Percentiles rank a stretch among this genome's conserved stretches.
These are phyloP conservation scores for Penicillium sp. DNA, from an alignment of 2,329 filamentous ascomycete genomes.

Conservation along the genomic window DNA sequence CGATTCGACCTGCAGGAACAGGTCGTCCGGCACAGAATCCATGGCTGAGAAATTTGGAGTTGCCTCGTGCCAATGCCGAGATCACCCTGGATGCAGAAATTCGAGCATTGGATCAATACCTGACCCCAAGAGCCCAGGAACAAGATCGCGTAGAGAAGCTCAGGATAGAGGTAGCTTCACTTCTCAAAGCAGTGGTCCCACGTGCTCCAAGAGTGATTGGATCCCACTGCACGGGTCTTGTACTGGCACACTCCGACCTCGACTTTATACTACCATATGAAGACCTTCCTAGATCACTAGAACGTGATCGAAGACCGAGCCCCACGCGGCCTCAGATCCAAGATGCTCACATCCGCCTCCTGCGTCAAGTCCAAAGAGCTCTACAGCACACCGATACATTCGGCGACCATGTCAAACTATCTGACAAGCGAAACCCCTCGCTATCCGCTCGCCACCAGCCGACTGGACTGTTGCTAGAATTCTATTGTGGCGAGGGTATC, in stretches of 20 bases:
- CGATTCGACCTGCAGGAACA: conserved; percentile 17
- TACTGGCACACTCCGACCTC: conserved; percentile 55
- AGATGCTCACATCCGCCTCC: conserved; percentile 23
- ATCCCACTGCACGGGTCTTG: conserved; percentile 54
- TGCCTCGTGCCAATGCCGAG: conserved; percentile 26
- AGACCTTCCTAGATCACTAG: conserved; percentile 24
- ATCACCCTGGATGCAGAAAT: conserved; percentile 49
- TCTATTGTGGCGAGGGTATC: conserved; percentile 49
- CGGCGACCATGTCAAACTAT: conserved; percentile 17
- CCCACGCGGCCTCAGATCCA: conserved; percentile 34
- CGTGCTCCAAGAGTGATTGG: conserved; percentile 50
- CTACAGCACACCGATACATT: conserved; percentile 28
- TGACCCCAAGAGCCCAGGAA: conserved; percentile 48
- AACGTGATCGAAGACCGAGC: conserved; percentile 34
- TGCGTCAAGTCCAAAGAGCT: conserved; percentile 24
- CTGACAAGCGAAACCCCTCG: conserved; percentile 32
- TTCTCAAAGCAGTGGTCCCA: conserved; percentile 30
- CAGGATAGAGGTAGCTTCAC: conserved; percentile 28
- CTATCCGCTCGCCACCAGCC: conserved; percentile 43
- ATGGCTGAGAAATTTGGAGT: conserved; percentile 32
- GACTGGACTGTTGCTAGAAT: conserved; percentile 54
- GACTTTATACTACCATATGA: conserved; percentile 48
- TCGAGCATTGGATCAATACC: conserved; percentile 45
- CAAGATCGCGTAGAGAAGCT: conserved; percentile 29
- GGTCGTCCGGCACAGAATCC: conserved; percentile 27